phyloP scores from a whole-genome alignment of 345 rosid species.

The Eucalyptus melliodora region DNA sequence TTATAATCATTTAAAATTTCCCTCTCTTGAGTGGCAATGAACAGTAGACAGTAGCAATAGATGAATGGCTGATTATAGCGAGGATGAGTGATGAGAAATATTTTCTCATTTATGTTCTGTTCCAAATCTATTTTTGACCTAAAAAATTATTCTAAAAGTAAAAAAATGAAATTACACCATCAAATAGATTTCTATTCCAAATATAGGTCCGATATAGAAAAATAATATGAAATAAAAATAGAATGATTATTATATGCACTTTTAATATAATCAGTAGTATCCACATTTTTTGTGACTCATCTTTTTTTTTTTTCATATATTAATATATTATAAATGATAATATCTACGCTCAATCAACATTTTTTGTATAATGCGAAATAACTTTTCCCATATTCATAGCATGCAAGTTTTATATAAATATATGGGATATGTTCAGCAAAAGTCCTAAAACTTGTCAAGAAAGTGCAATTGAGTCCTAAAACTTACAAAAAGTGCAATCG shows the following conservation, averaged over 20 bases:
- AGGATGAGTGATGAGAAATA: accelerated
- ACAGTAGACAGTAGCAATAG: accelerated
- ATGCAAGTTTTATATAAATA: not conserved
- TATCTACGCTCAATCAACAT: too few species aligned
- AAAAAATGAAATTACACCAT: accelerated
- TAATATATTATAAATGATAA: not conserved
- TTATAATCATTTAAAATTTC: too few species aligned
- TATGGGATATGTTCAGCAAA: too few species aligned
- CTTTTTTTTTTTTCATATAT: not conserved
- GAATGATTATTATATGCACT: accelerated
- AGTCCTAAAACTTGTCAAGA: too few species aligned
- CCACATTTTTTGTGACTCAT: accelerated
- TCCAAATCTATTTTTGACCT: too few species aligned
- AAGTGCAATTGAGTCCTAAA: too few species aligned
- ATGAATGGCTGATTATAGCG: accelerated
- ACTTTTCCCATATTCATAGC: accelerated
- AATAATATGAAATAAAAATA: accelerated
- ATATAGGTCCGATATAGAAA: too few species aligned
- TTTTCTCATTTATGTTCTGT: accelerated
- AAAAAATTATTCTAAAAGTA: too few species aligned
- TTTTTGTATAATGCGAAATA: not conserved
- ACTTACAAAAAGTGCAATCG: too few species aligned
- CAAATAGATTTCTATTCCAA: too few species aligned
- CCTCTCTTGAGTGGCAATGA: too few species aligned
- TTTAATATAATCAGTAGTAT: too few species aligned